Base-by-base conservation (phyloP, 2,329 filamentous ascomycete species). In the Drechslerella stenobrocha region DNA sequence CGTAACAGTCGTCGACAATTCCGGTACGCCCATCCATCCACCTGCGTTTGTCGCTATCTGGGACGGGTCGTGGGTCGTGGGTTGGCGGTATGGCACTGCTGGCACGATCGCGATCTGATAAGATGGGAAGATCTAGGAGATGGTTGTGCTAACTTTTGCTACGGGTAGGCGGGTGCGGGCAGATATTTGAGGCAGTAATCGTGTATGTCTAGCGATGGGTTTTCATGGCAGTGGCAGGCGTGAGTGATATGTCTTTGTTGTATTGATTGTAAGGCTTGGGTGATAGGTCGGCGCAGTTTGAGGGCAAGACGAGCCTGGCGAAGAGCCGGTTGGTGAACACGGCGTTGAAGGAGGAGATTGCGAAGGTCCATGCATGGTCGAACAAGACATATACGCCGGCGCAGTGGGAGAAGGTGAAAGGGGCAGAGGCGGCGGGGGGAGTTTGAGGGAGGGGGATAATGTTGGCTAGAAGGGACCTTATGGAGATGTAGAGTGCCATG, bases 371-470 rank as follows among this genome's bases (percentile, higher is more conserved):
- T 79, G 91, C 91, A 35, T 96, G 91, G 91, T 95, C 89, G 58
- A 89, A 90, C 24, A 95, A 90, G 78, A 96, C 91, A 76, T 88
- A 90, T 79, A 96, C 91, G 6, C 89, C 89, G 0, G 89, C 90
- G 74, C 89, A 96, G 79, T 95, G 88, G 85, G 84, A 89, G 78
- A 85, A 83, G 77, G 83, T 87, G 77, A 81, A 82, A 70, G 75
- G 72, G 70, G 71, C 70, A 18, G 22, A 2, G 6, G 37, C 37
- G 45, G 53, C 47, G 20, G 53, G 53, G 28, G 23, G 47, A 34
- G 40, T 37, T 30, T 53, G 48, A 53, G 26, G 8, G 34, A 15
- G 13, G 7, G 6, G 30, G 6, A 32, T 32, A 13, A 32, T 32
- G 30, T 32, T 13, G 30, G 6, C n/a, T n/a, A n/a, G n/a, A n/a